A percentile compares a stretch with the other conserved stretches of the same genome.
Evolutionary conservation across 2,329 filamentous ascomycete species (phyloP).

Genomic region (Cordyceps tenuipes): DNA sequence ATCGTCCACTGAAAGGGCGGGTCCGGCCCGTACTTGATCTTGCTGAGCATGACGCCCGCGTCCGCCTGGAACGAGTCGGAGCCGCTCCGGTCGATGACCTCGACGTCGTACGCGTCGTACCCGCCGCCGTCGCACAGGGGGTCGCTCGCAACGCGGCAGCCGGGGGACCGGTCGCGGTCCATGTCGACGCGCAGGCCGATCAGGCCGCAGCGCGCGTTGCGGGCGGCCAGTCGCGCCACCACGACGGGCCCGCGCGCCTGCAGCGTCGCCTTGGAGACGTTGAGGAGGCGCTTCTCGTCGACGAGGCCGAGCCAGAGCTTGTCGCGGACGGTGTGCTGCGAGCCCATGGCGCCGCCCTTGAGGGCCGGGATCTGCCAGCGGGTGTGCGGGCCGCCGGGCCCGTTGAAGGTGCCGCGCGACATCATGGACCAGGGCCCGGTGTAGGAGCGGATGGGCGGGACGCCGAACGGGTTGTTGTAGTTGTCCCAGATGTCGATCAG

Average conservation of each 20-base stretch:
- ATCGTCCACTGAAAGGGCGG: conserved; percentile 47
- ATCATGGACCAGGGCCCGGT: conserved; percentile 47
- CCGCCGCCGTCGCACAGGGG: conserved; percentile 42
- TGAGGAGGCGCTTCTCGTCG: conserved; percentile 33
- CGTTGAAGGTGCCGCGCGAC: conserved; percentile 42
- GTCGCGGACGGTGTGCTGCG: conserved; percentile 44
- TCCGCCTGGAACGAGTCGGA: conserved; percentile 44
- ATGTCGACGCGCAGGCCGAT: conserved; percentile 41
- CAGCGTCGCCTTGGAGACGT: conserved; percentile 35
- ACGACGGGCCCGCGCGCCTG: conserved; percentile 35
- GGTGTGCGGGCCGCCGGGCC: conserved; percentile 43
- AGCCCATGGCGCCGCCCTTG: conserved; percentile 40
- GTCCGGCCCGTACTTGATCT: conserved; percentile 37
- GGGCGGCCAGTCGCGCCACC: conserved; percentile 37
- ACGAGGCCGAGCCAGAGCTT: conserved; percentile 44
- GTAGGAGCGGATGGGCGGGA: conserved; percentile 37
- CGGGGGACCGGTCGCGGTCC: conserved; percentile 35
- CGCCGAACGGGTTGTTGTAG: conserved; percentile 45
- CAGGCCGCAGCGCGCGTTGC: conserved; percentile 33
- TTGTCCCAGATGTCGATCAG: conserved; percentile 45
- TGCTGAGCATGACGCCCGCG: conserved; percentile 44
- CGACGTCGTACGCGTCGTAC: conserved; percentile 44
- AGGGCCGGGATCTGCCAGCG: conserved; percentile 44
- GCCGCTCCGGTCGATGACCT: conserved; percentile 46
- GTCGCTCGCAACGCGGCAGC: conserved; percentile 33